Evolutionary conservation across 164 flowering plant genomes (phyloP), one percentile per base, ranked within the genome.

Genomic region (Liriodendron chinense): DNA sequence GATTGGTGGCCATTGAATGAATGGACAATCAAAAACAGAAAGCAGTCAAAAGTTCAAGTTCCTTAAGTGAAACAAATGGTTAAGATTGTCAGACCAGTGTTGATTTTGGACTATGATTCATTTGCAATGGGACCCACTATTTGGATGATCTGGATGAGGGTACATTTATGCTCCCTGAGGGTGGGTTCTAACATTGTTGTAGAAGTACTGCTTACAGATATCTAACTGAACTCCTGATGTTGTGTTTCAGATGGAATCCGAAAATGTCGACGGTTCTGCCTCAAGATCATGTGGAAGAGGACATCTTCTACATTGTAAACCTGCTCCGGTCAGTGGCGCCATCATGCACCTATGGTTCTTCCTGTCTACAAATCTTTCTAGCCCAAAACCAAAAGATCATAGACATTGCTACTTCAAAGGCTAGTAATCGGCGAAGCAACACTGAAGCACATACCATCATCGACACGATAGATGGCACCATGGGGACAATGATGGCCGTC

Each of bases 311-410:
- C n/a, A 48, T 66, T 7, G 59, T 76, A 10, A 68, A 65, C 22
- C 9, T 76, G 57, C 74, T 76, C 26, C 63, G 71, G 7, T 64
- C 74, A 1, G 74, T 50, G 1, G 16, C 56, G 13, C 49, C 69
- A 50, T 43, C 61, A 2, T 47, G 48, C 69, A 34, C 43, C 43
- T 20, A 66, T 66, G 69, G 20, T 1, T 9, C 47, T 65, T 66
- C 76, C 48, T 24, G 70, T 50, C 43, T 74, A 53, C 69, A 28
- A 13, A 65, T 25, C 24, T 25, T 76, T 64, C 70, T 70, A 1
- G 25, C 50, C 0, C 78, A 76, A 72, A 76, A 76, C 48, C 69
- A 76, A 47, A 70, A 70, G 26, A 47, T 76, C 68, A 70, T 48
- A 62, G 61, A 63, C 14, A 50, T 62, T 4, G 63, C 69, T 23